Conservation (phyloP, 345 rosid genomes). For the Mallotus nudiflorus region DNA sequence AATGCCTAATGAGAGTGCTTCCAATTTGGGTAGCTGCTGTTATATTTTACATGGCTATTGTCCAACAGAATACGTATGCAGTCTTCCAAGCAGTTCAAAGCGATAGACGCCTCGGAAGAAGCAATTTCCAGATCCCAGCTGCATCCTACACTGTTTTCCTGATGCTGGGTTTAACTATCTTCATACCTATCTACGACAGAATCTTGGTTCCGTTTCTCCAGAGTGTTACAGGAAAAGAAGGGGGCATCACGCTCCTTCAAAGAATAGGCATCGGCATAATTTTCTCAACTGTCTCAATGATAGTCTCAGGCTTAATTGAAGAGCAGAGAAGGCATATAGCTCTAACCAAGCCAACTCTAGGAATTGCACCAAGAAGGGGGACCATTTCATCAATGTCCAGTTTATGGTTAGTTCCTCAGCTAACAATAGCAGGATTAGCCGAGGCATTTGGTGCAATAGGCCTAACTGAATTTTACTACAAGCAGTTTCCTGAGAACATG, state of each 20-base stretch:
- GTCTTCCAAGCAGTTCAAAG: conserved; percentile 51
- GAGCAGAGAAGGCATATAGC: conserved; percentile 39
- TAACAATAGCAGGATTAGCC: conserved; percentile 42
- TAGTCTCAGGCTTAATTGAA: conserved; percentile 41
- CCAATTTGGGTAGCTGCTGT: conserved; percentile 45
- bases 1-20: conserved; percentile 48
- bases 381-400: conserved; percentile 52
- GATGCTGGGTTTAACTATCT: conserved; percentile 42
- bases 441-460: conserved; percentile 47
- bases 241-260: conserved; percentile 48
- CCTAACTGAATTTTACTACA: conserved; percentile 50
- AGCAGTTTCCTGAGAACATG: conserved; percentile 66
- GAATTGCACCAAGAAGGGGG: conserved; percentile 43
- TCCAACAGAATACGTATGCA: conserved; percentile 47
- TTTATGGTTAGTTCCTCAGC: conserved; percentile 46
- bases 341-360: conserved; percentile 41
- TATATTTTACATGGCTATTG: conserved; percentile 30
- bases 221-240: conserved; percentile 46
- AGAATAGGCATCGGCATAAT: conserved; percentile 45
- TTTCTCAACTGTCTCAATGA: conserved; percentile 31
- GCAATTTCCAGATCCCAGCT: conserved; percentile 42
- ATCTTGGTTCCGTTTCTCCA: conserved; percentile 36
- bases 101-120: conserved; percentile 38
- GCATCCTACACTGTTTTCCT: conserved; percentile 45
- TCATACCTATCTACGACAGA: conserved; percentile 46